Evolutionary conservation across 2,329 filamentous ascomycete species (phyloP).

Genomic region (Harringtonia lauricola): DNA sequence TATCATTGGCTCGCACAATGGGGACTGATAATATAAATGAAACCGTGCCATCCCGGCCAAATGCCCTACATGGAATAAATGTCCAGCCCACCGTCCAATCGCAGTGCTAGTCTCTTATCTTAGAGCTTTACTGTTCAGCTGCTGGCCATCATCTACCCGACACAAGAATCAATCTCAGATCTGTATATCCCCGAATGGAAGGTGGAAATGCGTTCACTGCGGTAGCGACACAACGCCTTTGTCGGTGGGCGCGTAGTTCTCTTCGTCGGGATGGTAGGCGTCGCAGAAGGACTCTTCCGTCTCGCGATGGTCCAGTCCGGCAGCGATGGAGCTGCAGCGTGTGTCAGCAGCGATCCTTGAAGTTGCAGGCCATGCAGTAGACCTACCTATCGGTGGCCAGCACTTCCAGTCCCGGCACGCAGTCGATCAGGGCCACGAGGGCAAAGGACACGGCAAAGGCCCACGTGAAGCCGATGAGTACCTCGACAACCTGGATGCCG

Average conservation of each 20-base stretch:
- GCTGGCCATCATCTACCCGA: too few relatives aligned
- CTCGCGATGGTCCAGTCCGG: slow-evolving; percentile 2
- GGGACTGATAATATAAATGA: too few relatives aligned
- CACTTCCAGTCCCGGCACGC: slow-evolving; percentile 7
- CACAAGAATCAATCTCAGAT: too few relatives aligned
- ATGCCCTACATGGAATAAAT: too few relatives aligned
- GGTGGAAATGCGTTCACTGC: too few relatives aligned
- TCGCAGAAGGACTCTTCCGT: slow-evolving; percentile 6
- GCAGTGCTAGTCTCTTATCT: too few relatives aligned
- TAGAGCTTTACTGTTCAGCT: too few relatives aligned
- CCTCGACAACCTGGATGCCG: slow-evolving; percentile 4
- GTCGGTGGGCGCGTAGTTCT: background rate
- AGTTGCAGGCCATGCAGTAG: too few relatives aligned
- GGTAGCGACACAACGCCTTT: background rate
- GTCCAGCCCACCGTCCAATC: too few relatives aligned
- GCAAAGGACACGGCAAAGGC: slow-evolving; percentile 2
- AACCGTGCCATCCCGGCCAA: too few relatives aligned
- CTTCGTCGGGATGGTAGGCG: slow-evolving; percentile 3
- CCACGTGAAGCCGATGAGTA: slow-evolving; percentile 4
- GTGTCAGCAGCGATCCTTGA: background rate
- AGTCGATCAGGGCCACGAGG: slow-evolving; percentile 5
- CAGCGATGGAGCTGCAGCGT: background rate
- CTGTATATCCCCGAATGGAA: too few relatives aligned
- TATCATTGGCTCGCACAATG: too few relatives aligned
- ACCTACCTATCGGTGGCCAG: slow-evolving; percentile 5